A percentile compares a stretch with the other conserved stretches of the same genome.
Conservation (phyloP, 108 stramenopile genomes). For the Nitzschia sp. region DNA sequence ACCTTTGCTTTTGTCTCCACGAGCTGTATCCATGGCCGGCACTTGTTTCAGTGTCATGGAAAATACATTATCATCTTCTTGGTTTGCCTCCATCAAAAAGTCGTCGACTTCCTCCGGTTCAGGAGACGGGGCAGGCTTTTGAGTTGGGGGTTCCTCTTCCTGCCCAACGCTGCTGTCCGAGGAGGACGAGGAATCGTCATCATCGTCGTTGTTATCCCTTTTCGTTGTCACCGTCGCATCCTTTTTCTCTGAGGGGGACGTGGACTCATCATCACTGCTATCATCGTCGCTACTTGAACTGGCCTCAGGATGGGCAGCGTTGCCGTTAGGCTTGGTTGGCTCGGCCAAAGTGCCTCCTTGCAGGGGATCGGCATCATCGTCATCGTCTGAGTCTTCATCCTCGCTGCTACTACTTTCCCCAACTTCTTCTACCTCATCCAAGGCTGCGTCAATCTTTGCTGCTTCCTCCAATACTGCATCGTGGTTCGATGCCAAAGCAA, state of each 20-base stretch:
- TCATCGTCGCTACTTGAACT: slow-evolving; percentile 13
- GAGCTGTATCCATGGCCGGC: slow-evolving; percentile 16
- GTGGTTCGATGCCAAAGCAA: slow-evolving; percentile 37
- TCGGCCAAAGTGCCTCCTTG: background rate
- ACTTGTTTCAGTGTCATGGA: slow-evolving; percentile 25
- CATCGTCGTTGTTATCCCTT: slow-evolving; percentile 19
- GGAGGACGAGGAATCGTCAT: too few species aligned
- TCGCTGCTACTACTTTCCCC: slow-evolving; percentile 2
- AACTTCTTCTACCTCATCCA: slow-evolving; percentile 27
- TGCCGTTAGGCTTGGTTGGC: slow-evolving; percentile 7
- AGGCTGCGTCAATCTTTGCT: slow-evolving; percentile 29
- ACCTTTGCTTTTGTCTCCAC: slow-evolving; percentile 61
- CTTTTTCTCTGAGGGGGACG: background rate
- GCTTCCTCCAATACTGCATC: slow-evolving; percentile 42
- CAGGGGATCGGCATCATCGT: slow-evolving; percentile 14
- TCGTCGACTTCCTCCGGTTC: slow-evolving; percentile 38
- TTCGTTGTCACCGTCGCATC: background rate
- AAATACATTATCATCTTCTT: slow-evolving; percentile 37
- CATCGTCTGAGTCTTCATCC: background rate
- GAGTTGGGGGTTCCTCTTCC: background rate
- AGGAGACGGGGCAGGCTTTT: background rate
- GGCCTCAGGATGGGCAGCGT: background rate
- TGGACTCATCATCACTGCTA: slow-evolving; percentile 12
- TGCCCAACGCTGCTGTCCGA: slow-evolving; percentile 9
- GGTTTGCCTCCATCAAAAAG: slow-evolving; percentile 32